Base-by-base conservation (phyloP, 108 stramenopile genomes). In the Seminavis robusta region DNA sequence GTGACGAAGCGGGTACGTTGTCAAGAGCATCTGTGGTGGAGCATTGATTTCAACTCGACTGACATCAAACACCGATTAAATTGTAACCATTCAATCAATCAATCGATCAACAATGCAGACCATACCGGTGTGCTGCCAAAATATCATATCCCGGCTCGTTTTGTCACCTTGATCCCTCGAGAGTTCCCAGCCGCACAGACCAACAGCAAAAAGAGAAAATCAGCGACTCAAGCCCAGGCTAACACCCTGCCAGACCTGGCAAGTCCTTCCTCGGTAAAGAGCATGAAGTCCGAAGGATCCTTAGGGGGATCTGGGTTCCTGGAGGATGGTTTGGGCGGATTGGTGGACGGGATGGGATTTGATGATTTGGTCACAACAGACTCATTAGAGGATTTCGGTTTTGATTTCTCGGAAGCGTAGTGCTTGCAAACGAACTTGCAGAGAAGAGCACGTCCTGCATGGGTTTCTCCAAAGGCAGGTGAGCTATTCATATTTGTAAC, bases 131-230 rank as follows among this genome's bases (percentile, higher is more conserved):
- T 7, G 0, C 44, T 69, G 33, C 73, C 72, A 27, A 63, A 80
- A 45, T 74, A 72, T 19, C 79, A 82, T 42, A 84, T 84, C 34
- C 86, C 80, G 30, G 81, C 82, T 38, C 74, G 86, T 0, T 83
- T 84, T 44, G 82, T 84, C 0, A 84, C 82, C 1, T 50, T 81
- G 24, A 79, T 88, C 38, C 86, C 86, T 17, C 47, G 66, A 55
- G 80, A 87, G 44, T 77, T 76, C 50, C 68, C 74, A 21, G 72
- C 70, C 24, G 23, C 37, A 9, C 40, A 31, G 6, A 25, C 67
- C 31, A 19, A 21, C 19, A 46, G 13, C 8, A 51, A 46, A 8
- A 13, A 40, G 19, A 42, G 34, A 2, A 62, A 57, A n/a, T 23
- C 34, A n/a, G 23, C 52, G 26, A 33, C 23, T 16, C 26, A 26